A percentile compares a stretch with the other conserved stretches of the same genome.
phyloP scores from a whole-genome alignment of 2,329 filamentous ascomycete species.

The Aspergillus sp. region DNA sequence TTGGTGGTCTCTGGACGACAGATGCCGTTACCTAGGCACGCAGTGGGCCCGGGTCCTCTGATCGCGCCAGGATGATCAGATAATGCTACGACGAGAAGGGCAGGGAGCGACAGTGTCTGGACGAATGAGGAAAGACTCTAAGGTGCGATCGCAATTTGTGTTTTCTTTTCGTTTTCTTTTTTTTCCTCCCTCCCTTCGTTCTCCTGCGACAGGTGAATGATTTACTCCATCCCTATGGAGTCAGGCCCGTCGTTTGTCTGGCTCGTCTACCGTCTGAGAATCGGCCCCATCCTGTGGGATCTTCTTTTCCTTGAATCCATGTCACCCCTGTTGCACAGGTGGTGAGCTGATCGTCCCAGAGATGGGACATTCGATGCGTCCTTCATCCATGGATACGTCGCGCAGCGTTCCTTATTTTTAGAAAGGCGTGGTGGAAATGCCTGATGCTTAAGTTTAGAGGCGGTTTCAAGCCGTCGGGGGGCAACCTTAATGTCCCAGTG shows the following conservation, averaged over 20 bases:
- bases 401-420: neutral
- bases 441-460: too few species aligned
- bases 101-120: conserved; percentile 22
- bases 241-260: too few species aligned
- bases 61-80: conserved; percentile 29
- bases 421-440: neutral
- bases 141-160: conserved; percentile 30
- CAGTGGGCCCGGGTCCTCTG: conserved; percentile 17
- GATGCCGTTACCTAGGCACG: conserved; percentile 7
- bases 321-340: neutral
- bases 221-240: too few species aligned
- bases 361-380: neutral
- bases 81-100: conserved; percentile 22
- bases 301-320: neutral
- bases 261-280: neutral
- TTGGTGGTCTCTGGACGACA: neutral
- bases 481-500: too few species aligned
- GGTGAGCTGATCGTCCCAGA: neutral
- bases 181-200: too few species aligned
- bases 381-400: neutral
- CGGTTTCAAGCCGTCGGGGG: too few species aligned
- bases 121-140: conserved; percentile 27
- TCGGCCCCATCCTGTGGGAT: neutral
- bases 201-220: neutral
- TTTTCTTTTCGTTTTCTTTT: neutral